Evolutionary conservation across 2,329 filamentous ascomycete genomes (phyloP), one percentile per base, ranked within the genome.

Genomic region (Cadophora sp.): DNA sequence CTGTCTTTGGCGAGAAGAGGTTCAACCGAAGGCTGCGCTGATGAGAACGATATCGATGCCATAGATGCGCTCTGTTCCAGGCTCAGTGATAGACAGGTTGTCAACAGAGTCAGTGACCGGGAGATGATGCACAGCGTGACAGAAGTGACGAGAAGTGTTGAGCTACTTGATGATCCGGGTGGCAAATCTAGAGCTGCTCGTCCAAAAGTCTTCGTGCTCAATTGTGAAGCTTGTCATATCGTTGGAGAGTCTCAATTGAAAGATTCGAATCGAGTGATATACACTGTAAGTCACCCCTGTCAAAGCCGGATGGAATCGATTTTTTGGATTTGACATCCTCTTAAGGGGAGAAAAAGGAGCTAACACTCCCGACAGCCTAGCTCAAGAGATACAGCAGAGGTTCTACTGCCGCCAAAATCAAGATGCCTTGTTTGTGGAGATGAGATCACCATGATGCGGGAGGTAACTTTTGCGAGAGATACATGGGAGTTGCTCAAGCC

Each of bases 101-200:
- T 80, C 37, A 76, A 79, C 62, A 77, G 80, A n/a, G 73, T 80
- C n/a, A 82, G 80, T 65, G 80, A 82, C 71, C 71, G 77, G 58
- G 79, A 80, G 50, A 70, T 79, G 69, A 77, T 78, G 67, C 76
- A 78, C 68, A 77, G 73, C 29, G 75, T 81, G 48, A 78, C 79
- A 14, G 76, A 78, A 64, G 76, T 80, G 7, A 77, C 77, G 22
- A 75, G 73, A 63, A 79, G 76, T 29, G 79, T 81, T 56, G 70
- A 77, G 12, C 64, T 77, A 4, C 74, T 80, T 7, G 79, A 80
- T 68, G 79, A 81, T 67, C 79, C 79, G 26, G 73, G 72, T 59
- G 73, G 77, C 46, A 74, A 76, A 46, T 75, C 74, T 53, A 71
- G 74, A 58, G 64, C 75, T 2, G 51, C 73, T 19, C 74, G 74